A percentile compares a stretch with the other conserved stretches of the same genome.
Conservation (phyloP, 1,284 basidiomycete genomes). For the Fomitopsis schrenkii region DNA sequence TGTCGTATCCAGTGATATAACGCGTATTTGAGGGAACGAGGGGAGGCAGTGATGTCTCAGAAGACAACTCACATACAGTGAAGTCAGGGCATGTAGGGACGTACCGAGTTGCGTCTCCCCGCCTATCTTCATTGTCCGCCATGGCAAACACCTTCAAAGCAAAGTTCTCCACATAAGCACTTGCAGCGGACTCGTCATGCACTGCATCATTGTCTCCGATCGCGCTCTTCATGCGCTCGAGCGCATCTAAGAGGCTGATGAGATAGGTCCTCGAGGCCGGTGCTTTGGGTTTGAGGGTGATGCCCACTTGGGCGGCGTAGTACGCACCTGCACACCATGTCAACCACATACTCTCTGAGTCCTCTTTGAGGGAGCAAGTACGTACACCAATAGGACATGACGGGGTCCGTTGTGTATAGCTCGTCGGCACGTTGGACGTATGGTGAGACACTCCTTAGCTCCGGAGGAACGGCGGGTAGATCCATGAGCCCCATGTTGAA, state of each 20-base stretch:
- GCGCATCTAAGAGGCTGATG: constrained; percentile 67
- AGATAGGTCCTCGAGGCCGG: constrained; percentile 67
- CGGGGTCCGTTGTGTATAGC: constrained; percentile 74
- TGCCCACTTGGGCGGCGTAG: constrained; percentile 86
- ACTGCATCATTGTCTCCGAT: constrained; percentile 80
- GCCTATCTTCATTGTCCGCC: constrained; percentile 91
- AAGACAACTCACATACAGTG: constrained; percentile 7
- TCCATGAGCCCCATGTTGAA: constrained; percentile 31
- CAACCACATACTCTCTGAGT: constrained; percentile 1
- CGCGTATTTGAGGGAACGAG: background rate
- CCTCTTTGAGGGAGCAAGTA: background rate
- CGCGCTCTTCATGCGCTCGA: constrained; percentile 80
- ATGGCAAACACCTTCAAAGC: constrained; percentile 82
- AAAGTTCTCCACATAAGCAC: constrained; percentile 93
- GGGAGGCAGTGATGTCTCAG: background rate
- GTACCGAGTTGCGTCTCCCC: constrained; percentile 71
- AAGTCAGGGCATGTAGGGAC: background rate
- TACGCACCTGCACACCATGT: constrained; percentile 61
- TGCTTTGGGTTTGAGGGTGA: constrained; percentile 63
- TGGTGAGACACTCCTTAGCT: constrained; percentile 65
- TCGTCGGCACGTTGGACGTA: constrained; percentile 91
- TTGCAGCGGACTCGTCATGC: constrained; percentile 77
- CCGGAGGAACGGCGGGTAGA: constrained; percentile 50
- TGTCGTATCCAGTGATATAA: constrained; percentile 25
- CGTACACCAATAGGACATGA: constrained; percentile 95